Percentiles rank a stretch among this genome's conserved stretches.
Evolutionary conservation across 768 basidiomycete species (phyloP).

Genomic region (Russula olivacea): DNA sequence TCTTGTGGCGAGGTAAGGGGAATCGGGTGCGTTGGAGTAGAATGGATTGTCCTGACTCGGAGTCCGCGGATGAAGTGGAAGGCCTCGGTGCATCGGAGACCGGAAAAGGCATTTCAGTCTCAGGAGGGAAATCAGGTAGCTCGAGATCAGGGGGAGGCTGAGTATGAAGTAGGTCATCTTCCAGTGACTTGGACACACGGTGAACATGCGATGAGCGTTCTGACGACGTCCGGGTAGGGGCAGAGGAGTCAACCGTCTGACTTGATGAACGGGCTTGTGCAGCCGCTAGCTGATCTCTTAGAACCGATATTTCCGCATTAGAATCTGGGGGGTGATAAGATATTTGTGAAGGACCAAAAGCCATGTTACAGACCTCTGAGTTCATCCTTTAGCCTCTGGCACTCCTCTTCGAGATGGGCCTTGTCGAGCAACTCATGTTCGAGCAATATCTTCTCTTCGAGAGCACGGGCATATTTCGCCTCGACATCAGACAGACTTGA

Average conservation of each 20-base stretch:
- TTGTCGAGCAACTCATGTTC: slow-evolving; percentile 94
- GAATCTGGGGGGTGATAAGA: slow-evolving; percentile 50
- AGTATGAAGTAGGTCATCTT: slow-evolving; percentile 55
- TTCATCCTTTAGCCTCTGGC: slow-evolving; percentile 88
- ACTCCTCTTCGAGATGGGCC: slow-evolving; percentile 83
- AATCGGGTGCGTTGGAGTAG: slow-evolving; percentile 50
- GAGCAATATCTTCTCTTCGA: slow-evolving; percentile 95
- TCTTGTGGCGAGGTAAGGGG: slow-evolving; percentile 36
- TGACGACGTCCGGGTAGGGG: slow-evolving; percentile 27
- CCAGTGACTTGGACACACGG: slow-evolving; percentile 33
- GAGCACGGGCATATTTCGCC: slow-evolving; percentile 77
- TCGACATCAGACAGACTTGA: slow-evolving; percentile 82
- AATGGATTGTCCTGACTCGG: slow-evolving; percentile 39
- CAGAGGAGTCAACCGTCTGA: slow-evolving; percentile 22
- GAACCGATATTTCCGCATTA: slow-evolving; percentile 74
- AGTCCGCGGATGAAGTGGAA: slow-evolving; percentile 23
- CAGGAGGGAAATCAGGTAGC: slow-evolving; percentile 49
- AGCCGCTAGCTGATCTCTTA: slow-evolving; percentile 64
- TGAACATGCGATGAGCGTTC: slow-evolving; percentile 32
- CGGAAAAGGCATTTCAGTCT: slow-evolving; percentile 19
- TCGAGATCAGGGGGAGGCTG: slow-evolving; percentile 56
- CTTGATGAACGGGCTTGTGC: slow-evolving; percentile 33
- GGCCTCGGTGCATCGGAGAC: slow-evolving; percentile 15
- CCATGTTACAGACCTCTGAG: slow-evolving; percentile 60
- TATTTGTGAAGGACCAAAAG: slow-evolving; percentile 1